Conservation (phyloP, 257 asterid species). For the Striga asiatica region DNA sequence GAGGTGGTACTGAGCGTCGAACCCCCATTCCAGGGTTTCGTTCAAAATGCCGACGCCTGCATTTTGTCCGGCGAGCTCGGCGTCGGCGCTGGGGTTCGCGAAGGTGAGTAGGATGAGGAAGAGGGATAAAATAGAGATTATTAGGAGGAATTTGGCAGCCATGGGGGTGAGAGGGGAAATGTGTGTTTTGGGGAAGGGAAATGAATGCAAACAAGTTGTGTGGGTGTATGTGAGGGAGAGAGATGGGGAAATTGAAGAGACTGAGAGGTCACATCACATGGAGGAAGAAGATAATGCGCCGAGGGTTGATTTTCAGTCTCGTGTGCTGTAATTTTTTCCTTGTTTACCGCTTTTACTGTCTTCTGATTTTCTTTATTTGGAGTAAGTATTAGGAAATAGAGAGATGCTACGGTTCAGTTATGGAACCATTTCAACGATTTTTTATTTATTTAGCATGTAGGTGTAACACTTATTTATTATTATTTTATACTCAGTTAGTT, state of each 20-base stretch:
- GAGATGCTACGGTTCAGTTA: too few species aligned
- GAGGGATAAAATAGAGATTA: conserved; percentile 15
- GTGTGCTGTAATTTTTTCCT: too few species aligned
- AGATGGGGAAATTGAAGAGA: neutral
- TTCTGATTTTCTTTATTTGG: too few species aligned
- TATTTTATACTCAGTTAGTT: too few species aligned
- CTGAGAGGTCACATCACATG: neutral
- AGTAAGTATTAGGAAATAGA: too few species aligned
- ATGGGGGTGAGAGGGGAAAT: too few species aligned
- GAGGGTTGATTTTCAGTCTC: neutral
- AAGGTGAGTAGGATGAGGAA: conserved; percentile 10
- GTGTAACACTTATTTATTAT: too few species aligned
- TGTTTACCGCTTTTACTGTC: too few species aligned
- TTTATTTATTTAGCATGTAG: too few species aligned
- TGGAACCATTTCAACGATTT: too few species aligned
- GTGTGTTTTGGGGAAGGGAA: neutral
- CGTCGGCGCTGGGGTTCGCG: conserved; percentile 8
- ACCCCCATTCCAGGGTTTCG: conserved; percentile 21
- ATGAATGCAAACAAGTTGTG: neutral
- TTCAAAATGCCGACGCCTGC: conserved; percentile 16
- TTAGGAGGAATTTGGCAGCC: conserved; percentile 15
- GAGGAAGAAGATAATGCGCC: neutral
- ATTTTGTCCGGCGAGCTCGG: conserved; percentile 11
- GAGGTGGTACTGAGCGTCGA: neutral
- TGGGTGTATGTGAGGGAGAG: neutral